Percentiles rank a stretch among this genome's conserved stretches.
Conservation (phyloP, 2,329 filamentous ascomycete genomes). For the Cyclaneusma minus region DNA sequence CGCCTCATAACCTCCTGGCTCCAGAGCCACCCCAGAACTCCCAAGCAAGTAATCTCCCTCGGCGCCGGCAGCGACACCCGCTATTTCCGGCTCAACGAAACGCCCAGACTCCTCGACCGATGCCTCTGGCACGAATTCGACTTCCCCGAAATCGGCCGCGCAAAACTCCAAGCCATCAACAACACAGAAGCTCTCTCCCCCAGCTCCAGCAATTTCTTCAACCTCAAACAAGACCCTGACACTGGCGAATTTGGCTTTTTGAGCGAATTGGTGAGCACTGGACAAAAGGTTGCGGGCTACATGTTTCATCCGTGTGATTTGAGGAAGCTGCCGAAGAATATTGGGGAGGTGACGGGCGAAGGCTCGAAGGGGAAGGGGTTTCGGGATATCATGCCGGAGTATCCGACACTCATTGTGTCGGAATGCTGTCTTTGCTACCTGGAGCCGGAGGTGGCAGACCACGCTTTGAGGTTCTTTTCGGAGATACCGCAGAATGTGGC, state of each 20-base stretch:
- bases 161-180: slow-evolving; percentile 41
- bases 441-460: slow-evolving; percentile 42
- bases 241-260: too few relatives aligned
- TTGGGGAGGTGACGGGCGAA: slow-evolving; percentile 6
- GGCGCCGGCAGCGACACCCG: slow-evolving; percentile 91
- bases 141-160: slow-evolving; percentile 58
- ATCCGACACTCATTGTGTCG: slow-evolving; percentile 76
- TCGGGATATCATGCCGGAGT: slow-evolving; percentile 30
- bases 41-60: slow-evolving; percentile 74
- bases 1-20: slow-evolving; percentile 61
- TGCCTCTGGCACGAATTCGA: slow-evolving; percentile 87
- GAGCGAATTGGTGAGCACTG: too few relatives aligned
- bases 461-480: slow-evolving; percentile 51
- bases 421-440: slow-evolving; percentile 96
- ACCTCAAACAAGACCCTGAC: too few relatives aligned
- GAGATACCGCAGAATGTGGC: slow-evolving; percentile 31
- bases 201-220: too few relatives aligned
- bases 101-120: slow-evolving; percentile 7
- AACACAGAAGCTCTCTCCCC: too few relatives aligned
- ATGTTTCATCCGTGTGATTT: slow-evolving; percentile 29
- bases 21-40: slow-evolving; percentile 13
- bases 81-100: slow-evolving; percentile 48
- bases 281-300: slow-evolving; percentile 16
- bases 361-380: slow-evolving; percentile 16
- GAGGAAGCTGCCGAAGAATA: slow-evolving; percentile 12